Percentiles rank a stretch among this genome's conserved stretches.
phyloP scores from a whole-genome alignment of 2,329 filamentous ascomycete species.

The Domatiomyces globalis region DNA sequence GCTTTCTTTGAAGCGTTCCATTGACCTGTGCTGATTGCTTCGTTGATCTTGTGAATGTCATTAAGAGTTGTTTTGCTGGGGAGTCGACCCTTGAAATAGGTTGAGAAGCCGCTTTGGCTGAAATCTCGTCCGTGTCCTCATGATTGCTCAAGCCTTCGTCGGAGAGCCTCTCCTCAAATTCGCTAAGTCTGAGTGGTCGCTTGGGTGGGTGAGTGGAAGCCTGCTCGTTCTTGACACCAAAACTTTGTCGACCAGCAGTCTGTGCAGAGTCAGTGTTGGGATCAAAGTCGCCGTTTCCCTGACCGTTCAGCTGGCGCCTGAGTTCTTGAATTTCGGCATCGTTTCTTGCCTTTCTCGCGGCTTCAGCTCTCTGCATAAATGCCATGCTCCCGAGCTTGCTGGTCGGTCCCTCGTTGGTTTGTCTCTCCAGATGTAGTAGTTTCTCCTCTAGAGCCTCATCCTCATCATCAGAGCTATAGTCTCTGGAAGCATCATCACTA shows the following conservation, averaged over 20 bases:
- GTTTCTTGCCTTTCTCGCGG: conserved; percentile 61
- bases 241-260: conserved; percentile 49
- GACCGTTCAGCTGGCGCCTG: conserved; percentile 49
- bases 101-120: neutral
- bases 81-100: conserved; percentile 12
- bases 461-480: conserved; percentile 50
- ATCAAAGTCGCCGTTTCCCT: conserved; percentile 27
- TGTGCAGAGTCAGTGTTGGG: conserved; percentile 42
- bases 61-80: conserved; percentile 5
- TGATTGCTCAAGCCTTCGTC: conserved; percentile 28
- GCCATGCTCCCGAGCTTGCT: conserved; percentile 69
- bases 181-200: conserved; percentile 29
- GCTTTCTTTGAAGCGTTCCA: neutral
- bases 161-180: conserved; percentile 49
- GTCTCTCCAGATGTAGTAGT: neutral
- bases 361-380: conserved; percentile 88
- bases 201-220: conserved; percentile 16
- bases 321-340: conserved; percentile 61
- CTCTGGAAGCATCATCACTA: conserved; percentile 78
- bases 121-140: conserved; percentile 17
- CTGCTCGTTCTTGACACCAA: conserved; percentile 22
- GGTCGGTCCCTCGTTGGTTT: conserved; percentile 20
- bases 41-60: conserved; percentile 7
- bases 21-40: conserved; percentile 1
- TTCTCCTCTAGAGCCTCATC: neutral